These are phyloP conservation scores for Phyllosticta citrichinensis DNA, from an alignment of 2,329 filamentous ascomycete species.

Conservation along the genomic window DNA sequence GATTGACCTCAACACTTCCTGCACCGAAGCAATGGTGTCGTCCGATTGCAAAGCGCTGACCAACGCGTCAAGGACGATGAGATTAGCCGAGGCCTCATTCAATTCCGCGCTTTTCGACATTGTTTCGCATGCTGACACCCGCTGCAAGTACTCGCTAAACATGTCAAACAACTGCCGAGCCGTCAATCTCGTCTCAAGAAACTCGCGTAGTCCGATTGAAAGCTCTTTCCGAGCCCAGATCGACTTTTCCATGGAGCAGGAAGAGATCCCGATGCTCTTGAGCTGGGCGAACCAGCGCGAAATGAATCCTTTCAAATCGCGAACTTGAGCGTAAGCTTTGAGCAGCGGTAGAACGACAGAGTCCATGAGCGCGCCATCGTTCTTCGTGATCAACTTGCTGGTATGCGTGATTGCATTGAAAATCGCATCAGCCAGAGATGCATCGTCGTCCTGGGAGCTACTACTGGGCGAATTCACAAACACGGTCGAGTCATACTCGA, in stretches of 20 bases:
- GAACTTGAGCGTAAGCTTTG: slow-evolving; percentile 23
- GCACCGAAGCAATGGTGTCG: slow-evolving; percentile 4
- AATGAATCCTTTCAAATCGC: slow-evolving; percentile 26
- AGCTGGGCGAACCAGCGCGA: slow-evolving; percentile 26
- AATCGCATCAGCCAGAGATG: not conserved
- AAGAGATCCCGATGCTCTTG: slow-evolving; percentile 2
- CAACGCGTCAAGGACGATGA: slow-evolving; percentile 6
- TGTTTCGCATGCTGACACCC: slow-evolving; percentile 1
- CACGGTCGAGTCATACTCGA: slow-evolving; percentile 23
- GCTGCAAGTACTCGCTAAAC: slow-evolving; percentile 19
- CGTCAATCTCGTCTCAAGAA: slow-evolving; percentile 25
- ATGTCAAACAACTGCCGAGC: slow-evolving; percentile 22
- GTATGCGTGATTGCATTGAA: not conserved
- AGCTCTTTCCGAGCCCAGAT: slow-evolving; percentile 24
- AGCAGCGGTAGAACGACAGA: slow-evolving; percentile 24
- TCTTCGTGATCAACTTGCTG: not conserved
- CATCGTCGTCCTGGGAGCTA: not conserved
- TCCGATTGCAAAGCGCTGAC: slow-evolving; percentile 1
- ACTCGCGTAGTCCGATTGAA: slow-evolving; percentile 15
- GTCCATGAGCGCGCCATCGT: not conserved
- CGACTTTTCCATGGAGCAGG: slow-evolving; percentile 5
- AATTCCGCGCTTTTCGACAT: not conserved
- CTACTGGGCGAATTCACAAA: slow-evolving; percentile 20
- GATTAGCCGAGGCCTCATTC: slow-evolving; percentile 2
- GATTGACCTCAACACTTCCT: not conserved